Percentiles rank a stretch among this genome's conserved stretches.
Evolutionary conservation across 805 yeast genomes (phyloP).

Genomic region (Saccharomycopsis amapae): DNA sequence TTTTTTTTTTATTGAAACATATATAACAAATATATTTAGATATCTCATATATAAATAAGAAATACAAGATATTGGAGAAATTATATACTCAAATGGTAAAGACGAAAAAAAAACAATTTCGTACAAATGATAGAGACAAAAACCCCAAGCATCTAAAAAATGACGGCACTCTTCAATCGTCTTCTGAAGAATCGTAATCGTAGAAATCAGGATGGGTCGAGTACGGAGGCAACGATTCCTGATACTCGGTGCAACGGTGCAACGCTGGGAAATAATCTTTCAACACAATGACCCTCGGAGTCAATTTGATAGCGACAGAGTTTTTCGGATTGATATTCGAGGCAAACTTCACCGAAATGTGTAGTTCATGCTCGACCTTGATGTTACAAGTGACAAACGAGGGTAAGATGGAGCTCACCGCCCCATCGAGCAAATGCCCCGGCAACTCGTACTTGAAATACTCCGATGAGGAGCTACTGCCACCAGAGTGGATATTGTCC

Average conservation of each 20-base stretch:
- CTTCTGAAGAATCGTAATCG: no score
- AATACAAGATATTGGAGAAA: no score
- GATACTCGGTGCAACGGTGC: neutral
- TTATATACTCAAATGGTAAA: no score
- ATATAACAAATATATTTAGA: no score
- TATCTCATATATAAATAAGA: no score
- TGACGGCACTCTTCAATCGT: no score
- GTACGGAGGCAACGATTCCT: constrained; percentile 9
- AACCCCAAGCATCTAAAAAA: no score
- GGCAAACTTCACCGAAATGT: constrained; percentile 14
- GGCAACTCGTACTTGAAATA: constrained; percentile 14
- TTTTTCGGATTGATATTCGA: constrained; percentile 13
- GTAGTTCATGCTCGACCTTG: constrained; percentile 16
- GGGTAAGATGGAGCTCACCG: constrained; percentile 12
- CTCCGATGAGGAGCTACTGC: neutral
- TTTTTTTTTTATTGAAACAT: no score
- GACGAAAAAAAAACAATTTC: no score
- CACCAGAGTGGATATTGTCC: constrained; percentile 1
- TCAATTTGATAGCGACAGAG: constrained; percentile 9
- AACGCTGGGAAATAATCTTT: constrained; percentile 16
- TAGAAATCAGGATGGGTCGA: constrained; percentile 4
- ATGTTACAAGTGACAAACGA: constrained; percentile 17
- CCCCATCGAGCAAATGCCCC: constrained; percentile 2
- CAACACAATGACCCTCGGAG: constrained; percentile 11
- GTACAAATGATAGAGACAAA: no score